Base-by-base conservation (phyloP, 2,329 filamentous ascomycete genomes). In the Colletotrichum endophyticum region DNA sequence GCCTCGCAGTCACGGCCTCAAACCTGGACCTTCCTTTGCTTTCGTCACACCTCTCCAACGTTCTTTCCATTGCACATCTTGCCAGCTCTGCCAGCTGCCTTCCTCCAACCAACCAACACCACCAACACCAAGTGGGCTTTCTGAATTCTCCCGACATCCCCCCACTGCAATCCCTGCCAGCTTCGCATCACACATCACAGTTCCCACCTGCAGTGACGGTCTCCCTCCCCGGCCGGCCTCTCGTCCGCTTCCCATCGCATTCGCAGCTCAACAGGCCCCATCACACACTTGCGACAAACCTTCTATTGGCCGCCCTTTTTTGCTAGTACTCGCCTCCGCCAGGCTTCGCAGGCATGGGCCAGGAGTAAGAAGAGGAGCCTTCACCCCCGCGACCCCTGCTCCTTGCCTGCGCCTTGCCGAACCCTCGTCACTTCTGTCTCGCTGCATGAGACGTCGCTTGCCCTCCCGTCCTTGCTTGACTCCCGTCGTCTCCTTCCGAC, bases 391-490 rank as follows among this genome's bases (percentile, higher is more conserved):
- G 22, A 56, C 62, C 68, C 69, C 69, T 67, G 69, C 68, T 62
- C 22, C 69, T 67, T 32, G 25, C 73, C 73, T 75, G 62, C 73
- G 39, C 44, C 63, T 44, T 67, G 28, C 30, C 59, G 59, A 30
- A 62, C 62, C 62, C 73, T 72, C 73, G 73, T 75, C 69, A 62
- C 70, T 13, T 36, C 30, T 72, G 73, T 72, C 57, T 72, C 70
- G 49, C 66, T 67, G 63, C 70, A 57, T 73, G 69, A 64, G 70
- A 72, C 68, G 72, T 28, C 69, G 53, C 56, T 57, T 68, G 44
- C 44, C 64, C 34, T 67, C 32, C 53, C 69, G 56, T 15, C 36
- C 19, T 53, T 53, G 44, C 27, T 56, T 62, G 28, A 32, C 59
- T 62, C 59, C 30, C 59, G 28, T 27, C 34, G 22, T 56, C 61